Conservation (phyloP, 495 filamentous ascomycete genomes). For the Stereocaulon alpinum region DNA sequence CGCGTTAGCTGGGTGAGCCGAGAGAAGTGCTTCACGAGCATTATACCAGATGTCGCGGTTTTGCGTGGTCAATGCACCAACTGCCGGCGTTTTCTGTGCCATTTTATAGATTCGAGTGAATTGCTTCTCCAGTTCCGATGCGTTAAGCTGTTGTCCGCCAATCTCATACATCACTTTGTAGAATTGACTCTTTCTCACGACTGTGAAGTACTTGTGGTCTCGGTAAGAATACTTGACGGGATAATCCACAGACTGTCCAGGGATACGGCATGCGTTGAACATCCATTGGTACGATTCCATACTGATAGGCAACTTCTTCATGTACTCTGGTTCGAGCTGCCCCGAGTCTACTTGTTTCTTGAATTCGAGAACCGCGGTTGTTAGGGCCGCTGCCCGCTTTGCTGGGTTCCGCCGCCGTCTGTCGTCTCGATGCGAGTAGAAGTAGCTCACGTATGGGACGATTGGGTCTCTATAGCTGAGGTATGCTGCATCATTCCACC, state of each 20-base stretch:
- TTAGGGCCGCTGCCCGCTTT: conserved; percentile 85
- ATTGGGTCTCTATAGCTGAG: conserved; percentile 89
- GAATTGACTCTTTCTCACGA: conserved; percentile 91
- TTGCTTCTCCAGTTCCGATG: conserved; percentile 76
- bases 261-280: conserved; percentile 90
- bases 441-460: conserved; percentile 97
- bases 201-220: conserved; percentile 76
- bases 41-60: conserved; percentile 92
- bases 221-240: conserved; percentile 67
- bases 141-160: conserved; percentile 72
- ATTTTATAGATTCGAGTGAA: conserved; percentile 77
- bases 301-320: conserved; percentile 88
- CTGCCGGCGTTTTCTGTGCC: conserved; percentile 56
- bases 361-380: conserved; percentile 79
- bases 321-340: conserved; percentile 91
- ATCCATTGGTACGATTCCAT: conserved; percentile 98
- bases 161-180: conserved; percentile 75
- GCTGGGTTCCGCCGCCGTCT: conserved; percentile 75
- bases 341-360: conserved; percentile 80
- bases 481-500: conserved; percentile 96
- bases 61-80: conserved; percentile 80
- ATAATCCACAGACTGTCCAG: conserved; percentile 71
- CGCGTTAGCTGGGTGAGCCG: conserved; percentile 65
- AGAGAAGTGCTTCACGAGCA: conserved; percentile 65
- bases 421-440: conserved; percentile 97